Conservation (phyloP, 345 rosid genomes). For the Anacardium occidentale region DNA sequence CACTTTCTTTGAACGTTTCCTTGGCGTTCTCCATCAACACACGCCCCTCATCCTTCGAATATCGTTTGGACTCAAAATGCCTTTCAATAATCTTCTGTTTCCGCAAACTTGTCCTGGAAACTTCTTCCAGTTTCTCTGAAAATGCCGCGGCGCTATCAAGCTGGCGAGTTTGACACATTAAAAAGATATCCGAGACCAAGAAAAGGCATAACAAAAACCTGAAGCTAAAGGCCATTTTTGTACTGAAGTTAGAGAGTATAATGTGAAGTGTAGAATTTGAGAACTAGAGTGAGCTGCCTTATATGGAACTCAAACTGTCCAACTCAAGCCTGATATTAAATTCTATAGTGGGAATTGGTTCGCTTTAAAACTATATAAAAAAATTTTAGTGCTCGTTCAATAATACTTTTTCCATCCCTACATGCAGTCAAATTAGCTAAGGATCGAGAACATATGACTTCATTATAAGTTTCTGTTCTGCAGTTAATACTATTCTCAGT, state of each 20-base stretch:
- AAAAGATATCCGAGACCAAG: not conserved
- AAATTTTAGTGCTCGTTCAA: too few species aligned
- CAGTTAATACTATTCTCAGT: too few species aligned
- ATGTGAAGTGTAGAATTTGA: too few species aligned
- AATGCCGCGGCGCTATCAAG: slow-evolving; percentile 4
- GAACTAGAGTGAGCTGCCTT: too few species aligned
- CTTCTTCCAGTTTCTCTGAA: not conserved
- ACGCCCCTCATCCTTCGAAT: slow-evolving; percentile 5
- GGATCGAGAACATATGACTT: too few species aligned
- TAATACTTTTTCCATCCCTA: too few species aligned
- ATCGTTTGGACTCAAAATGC: slow-evolving; percentile 16
- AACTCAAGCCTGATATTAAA: too few species aligned
- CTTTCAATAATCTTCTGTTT: slow-evolving; percentile 17
- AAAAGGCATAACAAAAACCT: not conserved
- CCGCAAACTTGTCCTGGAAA: not conserved
- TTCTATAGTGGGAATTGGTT: too few species aligned
- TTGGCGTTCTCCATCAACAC: slow-evolving; percentile 45
- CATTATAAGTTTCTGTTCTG: too few species aligned
- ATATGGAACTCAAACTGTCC: too few species aligned
- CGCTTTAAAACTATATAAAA: too few species aligned
- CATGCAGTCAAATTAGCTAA: too few species aligned
- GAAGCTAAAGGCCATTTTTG: not conserved
- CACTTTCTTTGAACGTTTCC: slow-evolving; percentile 43
- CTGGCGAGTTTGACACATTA: not conserved
- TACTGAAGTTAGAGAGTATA: not conserved